Base-by-base conservation (phyloP, 2,329 filamentous ascomycete species). In the Thielaviopsis ethacetica region DNA sequence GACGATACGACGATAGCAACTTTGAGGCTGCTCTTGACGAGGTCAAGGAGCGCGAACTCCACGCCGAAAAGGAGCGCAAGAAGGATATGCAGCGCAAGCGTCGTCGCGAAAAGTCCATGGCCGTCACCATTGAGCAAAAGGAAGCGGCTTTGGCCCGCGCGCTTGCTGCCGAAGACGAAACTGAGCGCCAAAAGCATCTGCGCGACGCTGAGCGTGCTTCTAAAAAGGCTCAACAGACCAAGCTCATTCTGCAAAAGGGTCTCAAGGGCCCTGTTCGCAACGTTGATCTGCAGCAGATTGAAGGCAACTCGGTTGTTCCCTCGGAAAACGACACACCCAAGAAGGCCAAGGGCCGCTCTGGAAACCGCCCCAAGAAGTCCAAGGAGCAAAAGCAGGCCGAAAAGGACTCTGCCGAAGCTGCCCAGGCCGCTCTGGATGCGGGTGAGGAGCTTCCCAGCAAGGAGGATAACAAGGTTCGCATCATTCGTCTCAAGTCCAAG, bases 11-110 rank as follows among this genome's bases (percentile, higher is more conserved):
- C 61, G 78, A 86, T 15, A 75, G 84, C 53, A 84, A 93, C 68
- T 91, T 90, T 67, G 81, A 87, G 19, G 84, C 86, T 49, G 91
- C 93, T 1, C 80, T 91, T 61, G 81, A 86, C 57, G 86, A 95
- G 65, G 91, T 97, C 1, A 87, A 93, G 64, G 86, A 90, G 62
- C 88, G 89, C 64, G 91, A 96, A 69, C 78, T 96, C 7, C 86
- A 86, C 62, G 90, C 91, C 62, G 93, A 98, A 71, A 98, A 98
- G 73, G 93, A 98, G 72, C 88, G 93, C 64, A 98, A 98, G 76
- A 98, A 98, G 75, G 93, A 98, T 68, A 97, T 98, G 89, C 93
- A 98, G 70, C 86, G 93, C 63, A 98, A 97, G 75, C 83, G 93
- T 62, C 85, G 93, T 51, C 86, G 93, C 19, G 91, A 97, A 70